Conservation (phyloP, 1,284 basidiomycete species). For the Puccinia horiana region DNA sequence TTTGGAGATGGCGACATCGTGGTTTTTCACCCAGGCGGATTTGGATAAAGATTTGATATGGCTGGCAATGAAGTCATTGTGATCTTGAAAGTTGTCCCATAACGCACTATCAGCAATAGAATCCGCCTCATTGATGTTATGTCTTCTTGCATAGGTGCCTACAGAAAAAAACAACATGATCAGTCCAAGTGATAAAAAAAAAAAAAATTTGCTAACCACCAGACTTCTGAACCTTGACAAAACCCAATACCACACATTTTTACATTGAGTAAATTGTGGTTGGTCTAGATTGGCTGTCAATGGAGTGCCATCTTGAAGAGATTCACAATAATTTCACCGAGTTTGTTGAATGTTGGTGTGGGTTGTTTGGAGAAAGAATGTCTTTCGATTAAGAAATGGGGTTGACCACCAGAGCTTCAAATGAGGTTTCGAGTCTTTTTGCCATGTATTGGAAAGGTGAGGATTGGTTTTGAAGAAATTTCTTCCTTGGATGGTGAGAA, state of each 20-base stretch:
- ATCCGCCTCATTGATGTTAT: background rate
- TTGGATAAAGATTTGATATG: background rate
- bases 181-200: too few species aligned
- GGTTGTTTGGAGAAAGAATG: background rate
- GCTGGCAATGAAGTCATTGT: constrained; percentile 13
- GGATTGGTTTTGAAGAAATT: background rate
- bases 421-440: constrained; percentile 10
- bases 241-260: background rate
- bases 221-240: constrained; percentile 6
- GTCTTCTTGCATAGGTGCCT: background rate
- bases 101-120: background rate
- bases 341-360: background rate
- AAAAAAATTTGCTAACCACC: background rate
- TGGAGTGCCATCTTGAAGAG: background rate
- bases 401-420: background rate
- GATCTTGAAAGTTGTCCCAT: background rate
- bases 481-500: background rate
- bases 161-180: background rate
- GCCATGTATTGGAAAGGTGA: background rate
- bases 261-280: background rate
- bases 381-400: background rate
- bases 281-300: background rate
- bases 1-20: background rate
- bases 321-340: background rate
- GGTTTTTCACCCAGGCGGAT: constrained; percentile 2